Evolutionary conservation across 192 early-diverging fungal species (phyloP).

Genomic region (Geranomyces michiganensis): DNA sequence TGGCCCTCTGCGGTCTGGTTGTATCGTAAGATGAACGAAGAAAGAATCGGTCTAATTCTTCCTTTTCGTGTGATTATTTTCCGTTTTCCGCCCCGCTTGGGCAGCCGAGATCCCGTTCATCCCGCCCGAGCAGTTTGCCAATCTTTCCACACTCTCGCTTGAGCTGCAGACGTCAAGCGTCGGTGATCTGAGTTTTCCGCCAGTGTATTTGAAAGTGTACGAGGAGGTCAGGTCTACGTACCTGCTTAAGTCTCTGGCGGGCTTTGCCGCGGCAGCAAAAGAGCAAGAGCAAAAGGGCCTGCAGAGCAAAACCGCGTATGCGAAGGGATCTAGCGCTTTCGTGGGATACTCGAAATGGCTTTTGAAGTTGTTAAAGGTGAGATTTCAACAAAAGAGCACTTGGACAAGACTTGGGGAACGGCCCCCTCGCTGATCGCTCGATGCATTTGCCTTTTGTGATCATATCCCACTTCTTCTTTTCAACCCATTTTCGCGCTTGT

Average conservation of each 20-base stretch:
- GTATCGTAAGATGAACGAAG: too few relatives aligned
- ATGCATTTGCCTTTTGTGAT: too few relatives aligned
- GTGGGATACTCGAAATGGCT: slow-evolving; percentile 62
- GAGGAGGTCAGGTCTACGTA: slow-evolving; percentile 69
- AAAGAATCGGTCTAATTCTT: too few relatives aligned
- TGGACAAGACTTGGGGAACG: too few relatives aligned
- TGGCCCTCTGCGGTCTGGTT: too few relatives aligned
- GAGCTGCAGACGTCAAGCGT: slow-evolving; percentile 43
- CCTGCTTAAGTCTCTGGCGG: slow-evolving; percentile 59
- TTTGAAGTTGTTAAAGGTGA: slow-evolving; percentile 66
- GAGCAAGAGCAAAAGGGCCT: slow-evolving; percentile 54
- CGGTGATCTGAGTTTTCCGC: slow-evolving; percentile 41
- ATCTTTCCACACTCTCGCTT: slow-evolving; percentile 32
- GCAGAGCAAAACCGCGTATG: slow-evolving; percentile 53
- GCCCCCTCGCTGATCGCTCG: too few relatives aligned
- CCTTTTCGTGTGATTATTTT: too few relatives aligned
- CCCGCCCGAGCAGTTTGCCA: slow-evolving; percentile 20
- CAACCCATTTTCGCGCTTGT: not conserved
- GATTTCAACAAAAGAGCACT: too few relatives aligned
- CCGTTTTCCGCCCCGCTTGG: too few relatives aligned
- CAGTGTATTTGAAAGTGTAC: slow-evolving; percentile 55
- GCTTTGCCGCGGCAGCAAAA: slow-evolving; percentile 52
- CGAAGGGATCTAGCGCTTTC: slow-evolving; percentile 63
- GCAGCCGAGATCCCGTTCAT: slow-evolving; percentile 29
- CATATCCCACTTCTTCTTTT: not conserved